phyloP scores from a whole-genome alignment of 2,329 filamentous ascomycete genomes.

The Lasiodiplodia hormozganensis region DNA sequence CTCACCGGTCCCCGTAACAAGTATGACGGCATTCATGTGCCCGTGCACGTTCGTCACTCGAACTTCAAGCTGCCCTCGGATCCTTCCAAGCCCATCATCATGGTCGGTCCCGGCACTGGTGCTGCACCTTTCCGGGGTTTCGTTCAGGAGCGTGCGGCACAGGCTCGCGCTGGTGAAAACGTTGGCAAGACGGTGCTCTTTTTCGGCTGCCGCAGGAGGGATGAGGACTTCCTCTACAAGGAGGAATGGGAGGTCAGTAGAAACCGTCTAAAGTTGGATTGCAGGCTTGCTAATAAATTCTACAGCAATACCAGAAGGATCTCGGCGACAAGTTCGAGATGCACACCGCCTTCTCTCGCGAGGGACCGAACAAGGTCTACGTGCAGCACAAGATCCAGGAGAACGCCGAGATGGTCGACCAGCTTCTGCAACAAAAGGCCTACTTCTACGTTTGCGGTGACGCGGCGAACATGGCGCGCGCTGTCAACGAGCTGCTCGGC shows the following conservation, averaged over 20 bases:
- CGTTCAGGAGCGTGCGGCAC: constrained; percentile 88
- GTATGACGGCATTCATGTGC: constrained; percentile 93
- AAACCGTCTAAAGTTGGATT: constrained; percentile 30
- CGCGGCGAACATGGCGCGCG: constrained; percentile 94
- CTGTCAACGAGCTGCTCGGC: constrained; percentile 85
- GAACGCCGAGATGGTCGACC: constrained; percentile 81
- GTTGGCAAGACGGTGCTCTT: constrained; percentile 91
- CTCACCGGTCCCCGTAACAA: constrained; percentile 92
- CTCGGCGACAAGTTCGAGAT: constrained; percentile 90
- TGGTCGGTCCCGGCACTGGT: constrained; percentile 95
- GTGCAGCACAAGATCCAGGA: constrained; percentile 93
- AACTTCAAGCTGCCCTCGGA: constrained; percentile 99
- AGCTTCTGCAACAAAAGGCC: constrained; percentile 82
- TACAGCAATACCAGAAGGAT: constrained; percentile 78
- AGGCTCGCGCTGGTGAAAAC: constrained; percentile 77
- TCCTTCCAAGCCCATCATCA: constrained; percentile 90
- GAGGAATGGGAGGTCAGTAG: constrained; percentile 89
- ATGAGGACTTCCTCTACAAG: constrained; percentile 93
- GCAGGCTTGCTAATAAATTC: constrained; percentile 38
- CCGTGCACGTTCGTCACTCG: constrained; percentile 94
- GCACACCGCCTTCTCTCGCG: constrained; percentile 94
- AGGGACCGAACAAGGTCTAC: constrained; percentile 87
- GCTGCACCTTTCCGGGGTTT: constrained; percentile 96
- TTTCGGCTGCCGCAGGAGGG: constrained; percentile 87
- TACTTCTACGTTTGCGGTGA: constrained; percentile 99